A percentile compares a stretch with the other conserved stretches of the same genome.
Evolutionary conservation across 192 early-diverging fungal species (phyloP).

Genomic region (Dissophora globulifera): DNA sequence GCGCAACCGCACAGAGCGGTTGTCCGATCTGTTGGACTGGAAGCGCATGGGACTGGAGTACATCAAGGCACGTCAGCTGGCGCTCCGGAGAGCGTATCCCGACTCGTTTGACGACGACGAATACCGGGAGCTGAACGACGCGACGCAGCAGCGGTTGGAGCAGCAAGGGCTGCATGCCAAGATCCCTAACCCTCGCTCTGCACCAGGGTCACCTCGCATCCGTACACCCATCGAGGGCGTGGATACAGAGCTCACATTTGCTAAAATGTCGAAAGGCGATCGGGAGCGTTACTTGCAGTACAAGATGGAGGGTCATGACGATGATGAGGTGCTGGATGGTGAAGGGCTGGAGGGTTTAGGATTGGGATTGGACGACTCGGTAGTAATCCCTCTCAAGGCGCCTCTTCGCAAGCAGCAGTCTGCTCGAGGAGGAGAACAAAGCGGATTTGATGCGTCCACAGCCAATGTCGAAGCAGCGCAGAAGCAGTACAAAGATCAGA

Average conservation of each 20-base stretch:
- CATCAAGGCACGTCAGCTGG: conserved; percentile 94
- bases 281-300: conserved; percentile 41
- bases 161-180: conserved; percentile 57
- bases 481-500: conserved; percentile 28
- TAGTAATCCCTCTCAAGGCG: conserved; percentile 15
- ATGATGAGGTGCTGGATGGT: conserved; percentile 17
- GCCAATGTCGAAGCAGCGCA: conserved; percentile 12
- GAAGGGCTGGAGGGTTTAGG: background rate
- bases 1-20: conserved; percentile 94
- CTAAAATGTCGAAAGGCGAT: conserved; percentile 46
- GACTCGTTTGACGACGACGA: conserved; percentile 80
- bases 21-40: conserved; percentile 97
- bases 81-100: conserved; percentile 89
- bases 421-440: conserved; percentile 8
- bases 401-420: conserved; percentile 14
- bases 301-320: conserved; percentile 43
- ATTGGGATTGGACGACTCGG: conserved; percentile 9
- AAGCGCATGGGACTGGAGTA: conserved; percentile 98
- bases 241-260: conserved; percentile 46
- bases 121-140: conserved; percentile 27
- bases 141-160: conserved; percentile 5
- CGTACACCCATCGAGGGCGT: conserved; percentile 52
- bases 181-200: conserved; percentile 88
- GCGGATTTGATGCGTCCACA: conserved; percentile 1
- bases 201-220: conserved; percentile 86